These are phyloP conservation scores for Phymatotrichopsis omnivora DNA, from an alignment of 2,329 filamentous ascomycete species.

Conservation along the genomic window DNA sequence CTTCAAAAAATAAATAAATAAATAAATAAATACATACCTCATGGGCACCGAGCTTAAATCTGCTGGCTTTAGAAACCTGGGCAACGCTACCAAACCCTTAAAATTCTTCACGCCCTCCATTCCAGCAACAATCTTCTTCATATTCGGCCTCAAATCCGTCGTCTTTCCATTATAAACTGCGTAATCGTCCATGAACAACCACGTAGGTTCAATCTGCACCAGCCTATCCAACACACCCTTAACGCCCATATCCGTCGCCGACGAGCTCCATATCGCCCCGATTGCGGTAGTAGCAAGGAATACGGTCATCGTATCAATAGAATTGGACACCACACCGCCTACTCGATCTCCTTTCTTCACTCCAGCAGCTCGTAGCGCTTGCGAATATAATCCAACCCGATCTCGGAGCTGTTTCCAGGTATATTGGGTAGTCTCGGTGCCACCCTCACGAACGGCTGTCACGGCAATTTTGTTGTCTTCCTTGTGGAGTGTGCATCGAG, in stretches of 20 bases:
- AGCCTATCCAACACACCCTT: constrained; percentile 66
- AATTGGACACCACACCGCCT: constrained; percentile 65
- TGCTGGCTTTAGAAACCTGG: constrained; percentile 50
- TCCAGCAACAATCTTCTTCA: constrained; percentile 53
- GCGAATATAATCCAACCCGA: constrained; percentile 49
- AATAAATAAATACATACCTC: constrained; percentile 31
- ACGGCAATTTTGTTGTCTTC: constrained; percentile 60
- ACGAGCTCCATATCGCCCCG: constrained; percentile 65
- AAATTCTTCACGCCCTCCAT: constrained; percentile 54
- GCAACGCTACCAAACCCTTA: constrained; percentile 52
- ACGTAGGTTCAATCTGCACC: constrained; percentile 63
- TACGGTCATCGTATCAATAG: constrained; percentile 60
- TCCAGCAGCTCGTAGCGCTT: constrained; percentile 56
- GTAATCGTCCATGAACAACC: constrained; percentile 74
- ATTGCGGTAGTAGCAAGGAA: constrained; percentile 60
- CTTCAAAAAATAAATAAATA: not conserved
- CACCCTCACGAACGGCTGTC: constrained; percentile 63
- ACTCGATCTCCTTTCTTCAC: constrained; percentile 63
- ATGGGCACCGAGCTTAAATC: constrained; percentile 47
- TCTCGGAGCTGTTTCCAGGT: constrained; percentile 58
- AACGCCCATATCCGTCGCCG: constrained; percentile 73
- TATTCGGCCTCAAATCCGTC: constrained; percentile 62
- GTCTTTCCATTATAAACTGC: constrained; percentile 70
- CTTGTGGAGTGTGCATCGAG: constrained; percentile 46
- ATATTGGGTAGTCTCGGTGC: constrained; percentile 45